Conservation (phyloP, 148 eudicot species). For the Fallopia convolvulus region DNA sequence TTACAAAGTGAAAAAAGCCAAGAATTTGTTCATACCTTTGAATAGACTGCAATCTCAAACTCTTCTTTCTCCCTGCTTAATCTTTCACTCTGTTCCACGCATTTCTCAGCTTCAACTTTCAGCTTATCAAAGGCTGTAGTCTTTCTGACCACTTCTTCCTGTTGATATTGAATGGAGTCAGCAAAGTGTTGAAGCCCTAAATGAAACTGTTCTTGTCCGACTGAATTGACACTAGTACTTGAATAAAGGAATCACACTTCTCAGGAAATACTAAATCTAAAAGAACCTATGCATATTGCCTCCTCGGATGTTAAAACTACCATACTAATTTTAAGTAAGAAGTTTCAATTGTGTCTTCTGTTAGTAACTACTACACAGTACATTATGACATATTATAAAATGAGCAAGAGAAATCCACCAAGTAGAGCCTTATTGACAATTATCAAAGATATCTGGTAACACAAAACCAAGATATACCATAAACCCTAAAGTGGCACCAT, state of each 20-base stretch:
- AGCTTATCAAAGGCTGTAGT: slow-evolving; percentile 51
- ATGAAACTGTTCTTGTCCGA: neutral
- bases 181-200: neutral
- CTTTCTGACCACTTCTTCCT: slow-evolving; percentile 89
- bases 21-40: slow-evolving; percentile 41
- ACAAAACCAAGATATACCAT: neutral
- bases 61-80: slow-evolving; percentile 61
- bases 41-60: slow-evolving; percentile 61
- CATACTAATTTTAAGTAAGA: too few relatives aligned
- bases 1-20: neutral
- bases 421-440: neutral
- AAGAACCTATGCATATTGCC: neutral
- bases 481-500: neutral
- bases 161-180: slow-evolving; percentile 14
- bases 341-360: too few relatives aligned
- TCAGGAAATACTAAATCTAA: neutral
- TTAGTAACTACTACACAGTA: neutral
- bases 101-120: slow-evolving; percentile 75
- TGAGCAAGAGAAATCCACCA: neutral
- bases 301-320: neutral
- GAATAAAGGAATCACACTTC: neutral
- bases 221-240: neutral
- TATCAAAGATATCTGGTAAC: neutral
- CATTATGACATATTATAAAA: neutral
- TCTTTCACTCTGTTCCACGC: slow-evolving; percentile 67